A percentile compares a stretch with the other conserved stretches of the same genome.
Conservation (phyloP, 2,329 filamentous ascomycete species). For the Clonostachys sp. region DNA sequence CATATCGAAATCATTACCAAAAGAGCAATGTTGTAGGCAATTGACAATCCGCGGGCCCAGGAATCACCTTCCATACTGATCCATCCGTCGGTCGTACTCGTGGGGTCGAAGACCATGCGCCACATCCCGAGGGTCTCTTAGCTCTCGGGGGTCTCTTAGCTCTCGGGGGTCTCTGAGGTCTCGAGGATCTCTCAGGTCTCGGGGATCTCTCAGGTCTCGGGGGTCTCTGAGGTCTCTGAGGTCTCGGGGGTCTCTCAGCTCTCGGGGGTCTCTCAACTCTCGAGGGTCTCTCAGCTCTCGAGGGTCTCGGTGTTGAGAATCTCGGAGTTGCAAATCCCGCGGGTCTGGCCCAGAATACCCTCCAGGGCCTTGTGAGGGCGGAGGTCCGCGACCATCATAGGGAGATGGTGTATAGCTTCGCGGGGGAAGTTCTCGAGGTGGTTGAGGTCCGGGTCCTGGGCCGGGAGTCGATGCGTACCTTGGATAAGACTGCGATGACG, state of each 20-base stretch:
- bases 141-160: slow-evolving; percentile 17
- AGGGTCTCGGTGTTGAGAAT: slow-evolving; percentile 10
- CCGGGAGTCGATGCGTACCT: slow-evolving; percentile 38
- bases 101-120: slow-evolving; percentile 36
- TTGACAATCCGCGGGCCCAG: not conserved
- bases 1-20: too few relatives aligned
- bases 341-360: slow-evolving; percentile 10
- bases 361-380: slow-evolving; percentile 12
- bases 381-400: slow-evolving; percentile 35
- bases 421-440: not conserved
- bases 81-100: slow-evolving; percentile 38
- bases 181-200: slow-evolving; percentile 5
- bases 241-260: too few relatives aligned
- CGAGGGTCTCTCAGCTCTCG: slow-evolving; percentile 14
- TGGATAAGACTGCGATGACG: slow-evolving; percentile 30
- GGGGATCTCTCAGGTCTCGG: too few relatives aligned
- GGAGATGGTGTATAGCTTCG: slow-evolving; percentile 37
- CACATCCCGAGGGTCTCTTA: too few relatives aligned
- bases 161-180: too few relatives aligned
- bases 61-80: slow-evolving; percentile 36
- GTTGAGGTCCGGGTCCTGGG: slow-evolving; percentile 13
- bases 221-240: too few relatives aligned
- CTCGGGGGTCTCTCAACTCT: slow-evolving; percentile 17
- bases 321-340: slow-evolving; percentile 12
- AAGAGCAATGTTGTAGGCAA: not conserved